These are phyloP conservation scores for Mucor piriformis DNA, from an alignment of 371 early-diverging fungal genomes.

Conservation along the genomic window DNA sequence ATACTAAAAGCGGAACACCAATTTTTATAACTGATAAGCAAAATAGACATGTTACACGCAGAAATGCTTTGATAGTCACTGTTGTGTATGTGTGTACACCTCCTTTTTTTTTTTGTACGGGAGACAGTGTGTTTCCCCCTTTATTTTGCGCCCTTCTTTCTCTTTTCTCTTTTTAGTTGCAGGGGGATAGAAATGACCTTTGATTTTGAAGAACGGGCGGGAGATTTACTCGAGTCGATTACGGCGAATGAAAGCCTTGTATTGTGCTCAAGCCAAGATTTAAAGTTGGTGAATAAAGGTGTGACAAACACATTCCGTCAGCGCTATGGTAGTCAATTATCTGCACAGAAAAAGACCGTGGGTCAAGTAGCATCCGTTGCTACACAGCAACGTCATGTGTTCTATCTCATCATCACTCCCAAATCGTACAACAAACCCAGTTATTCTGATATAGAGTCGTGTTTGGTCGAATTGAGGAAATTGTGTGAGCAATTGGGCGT, in stretches of 20 bases:
- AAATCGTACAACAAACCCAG: constrained; percentile 37
- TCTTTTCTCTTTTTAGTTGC: constrained; percentile 12
- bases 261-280: constrained; percentile 35
- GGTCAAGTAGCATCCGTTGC: constrained; percentile 29
- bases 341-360: constrained; percentile 32
- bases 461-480: constrained; percentile 31
- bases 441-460: constrained; percentile 31
- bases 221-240: constrained; percentile 30
- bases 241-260: constrained; percentile 28
- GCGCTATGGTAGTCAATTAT: constrained; percentile 22
- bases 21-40: no score
- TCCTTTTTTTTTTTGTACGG: no score
- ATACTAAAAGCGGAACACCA: no score
- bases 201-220: constrained; percentile 44
- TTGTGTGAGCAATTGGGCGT: constrained; percentile 30
- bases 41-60: no score
- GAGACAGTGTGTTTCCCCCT: no score
- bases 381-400: constrained; percentile 26
- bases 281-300: constrained; percentile 33
- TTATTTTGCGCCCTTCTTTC: constrained; percentile 6
- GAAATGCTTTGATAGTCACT: no score
- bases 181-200: constrained; percentile 39
- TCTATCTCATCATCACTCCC: constrained; percentile 33
- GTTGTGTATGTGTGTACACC: no score
- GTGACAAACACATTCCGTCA: constrained; percentile 26